phyloP scores from a whole-genome alignment of 169 alveolate genomes.

The Plasmodium berghei region DNA sequence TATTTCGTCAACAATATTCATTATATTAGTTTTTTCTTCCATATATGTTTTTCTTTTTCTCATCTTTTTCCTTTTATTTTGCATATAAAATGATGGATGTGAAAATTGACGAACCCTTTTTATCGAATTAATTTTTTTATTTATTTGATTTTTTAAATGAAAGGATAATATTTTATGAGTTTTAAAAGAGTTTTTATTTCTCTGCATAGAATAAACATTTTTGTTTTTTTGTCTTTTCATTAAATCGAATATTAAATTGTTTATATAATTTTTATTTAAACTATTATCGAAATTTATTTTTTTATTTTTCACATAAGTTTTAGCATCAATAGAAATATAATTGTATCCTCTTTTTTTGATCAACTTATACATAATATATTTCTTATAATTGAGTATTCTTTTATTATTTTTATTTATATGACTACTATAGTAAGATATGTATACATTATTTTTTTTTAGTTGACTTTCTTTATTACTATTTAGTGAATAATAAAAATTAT shows the following conservation, averaged over 20 bases:
- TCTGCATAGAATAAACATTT: not conserved
- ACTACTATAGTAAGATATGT: conserved; percentile 46
- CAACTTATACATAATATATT: conserved; percentile 24
- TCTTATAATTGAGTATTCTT: conserved; percentile 50
- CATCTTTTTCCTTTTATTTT: conserved; percentile 6
- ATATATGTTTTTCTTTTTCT: not conserved
- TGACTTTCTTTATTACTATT: conserved; percentile 2
- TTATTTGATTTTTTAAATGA: conserved; percentile 10
- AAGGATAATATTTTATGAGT: not conserved
- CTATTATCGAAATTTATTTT: conserved; percentile 33
- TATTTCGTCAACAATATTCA: not conserved
- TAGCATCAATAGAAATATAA: conserved; percentile 67
- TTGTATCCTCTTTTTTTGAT: conserved; percentile 49
- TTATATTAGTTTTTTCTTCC: not conserved
- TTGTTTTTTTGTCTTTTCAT: conserved; percentile 37
- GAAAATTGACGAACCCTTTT: not conserved
- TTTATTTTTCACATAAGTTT: conserved; percentile 65
- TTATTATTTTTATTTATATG: conserved; percentile 52
- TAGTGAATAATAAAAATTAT: conserved; percentile 61
- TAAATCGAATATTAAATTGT: conserved; percentile 51
- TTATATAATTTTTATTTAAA: conserved; percentile 43
- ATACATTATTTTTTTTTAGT: conserved; percentile 24
- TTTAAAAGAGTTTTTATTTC: not conserved
- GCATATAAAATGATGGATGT: not conserved
- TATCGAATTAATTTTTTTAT: not conserved